Evolutionary conservation across 805 yeast species (phyloP).

Genomic region (Yarrowia keelungensis): DNA sequence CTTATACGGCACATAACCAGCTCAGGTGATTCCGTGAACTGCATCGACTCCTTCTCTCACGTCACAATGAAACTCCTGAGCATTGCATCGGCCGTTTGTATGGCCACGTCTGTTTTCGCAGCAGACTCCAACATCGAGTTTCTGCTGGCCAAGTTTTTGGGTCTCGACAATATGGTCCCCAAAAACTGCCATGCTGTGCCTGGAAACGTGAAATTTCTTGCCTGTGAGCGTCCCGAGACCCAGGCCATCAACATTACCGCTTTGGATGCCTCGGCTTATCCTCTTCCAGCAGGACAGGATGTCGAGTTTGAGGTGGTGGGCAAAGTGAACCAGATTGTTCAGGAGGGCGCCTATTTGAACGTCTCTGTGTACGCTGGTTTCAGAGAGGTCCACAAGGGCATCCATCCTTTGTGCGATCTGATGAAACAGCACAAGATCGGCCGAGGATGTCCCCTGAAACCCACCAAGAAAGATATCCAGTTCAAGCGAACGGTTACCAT

Average conservation of each 20-base stretch:
- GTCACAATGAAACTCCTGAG: background rate
- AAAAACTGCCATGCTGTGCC: constrained; percentile 29
- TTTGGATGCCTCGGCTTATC: constrained; percentile 18
- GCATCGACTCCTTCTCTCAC: background rate
- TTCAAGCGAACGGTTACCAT: constrained; percentile 22
- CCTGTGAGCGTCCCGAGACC: constrained; percentile 1
- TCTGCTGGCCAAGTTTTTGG: constrained; percentile 19
- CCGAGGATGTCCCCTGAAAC: constrained; percentile 32
- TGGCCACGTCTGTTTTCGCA: constrained; percentile 2
- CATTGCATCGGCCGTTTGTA: background rate
- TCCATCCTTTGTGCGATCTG: constrained; percentile 20
- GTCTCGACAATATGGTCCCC: constrained; percentile 22
- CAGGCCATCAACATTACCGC: constrained; percentile 13
- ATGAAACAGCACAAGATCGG: constrained; percentile 26
- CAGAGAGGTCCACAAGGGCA: constrained; percentile 14
- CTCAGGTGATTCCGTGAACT: too few relatives aligned
- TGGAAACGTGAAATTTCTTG: constrained; percentile 16
- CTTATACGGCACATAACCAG: background rate
- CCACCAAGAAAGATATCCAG: constrained; percentile 28
- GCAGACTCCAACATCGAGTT: constrained; percentile 25
- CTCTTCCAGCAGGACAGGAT: constrained; percentile 20
- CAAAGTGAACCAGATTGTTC: constrained; percentile 2
- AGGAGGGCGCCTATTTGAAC: constrained; percentile 34
- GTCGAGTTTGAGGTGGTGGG: constrained; percentile 37
- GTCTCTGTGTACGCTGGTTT: constrained; percentile 22